Conservation (phyloP, 2,329 filamentous ascomycete species). For the Botrytis fabae region DNA sequence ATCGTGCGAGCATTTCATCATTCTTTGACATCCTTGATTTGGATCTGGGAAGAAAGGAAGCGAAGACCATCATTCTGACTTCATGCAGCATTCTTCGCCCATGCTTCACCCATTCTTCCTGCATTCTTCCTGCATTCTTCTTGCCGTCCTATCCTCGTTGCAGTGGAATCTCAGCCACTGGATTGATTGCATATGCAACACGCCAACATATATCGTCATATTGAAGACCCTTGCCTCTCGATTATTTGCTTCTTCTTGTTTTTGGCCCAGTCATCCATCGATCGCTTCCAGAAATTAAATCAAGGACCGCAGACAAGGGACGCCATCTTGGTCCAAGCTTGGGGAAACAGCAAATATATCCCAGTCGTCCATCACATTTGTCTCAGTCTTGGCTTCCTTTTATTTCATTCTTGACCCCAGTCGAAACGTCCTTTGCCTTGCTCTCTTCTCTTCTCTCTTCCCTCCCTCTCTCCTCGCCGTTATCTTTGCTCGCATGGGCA, state of each 20-base stretch:
- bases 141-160: neutral
- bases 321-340: slow-evolving; percentile 4
- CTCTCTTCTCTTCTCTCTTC: neutral
- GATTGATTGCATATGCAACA: neutral
- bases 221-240: slow-evolving; percentile 8
- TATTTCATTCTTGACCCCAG: neutral
- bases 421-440: no score
- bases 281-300: neutral
- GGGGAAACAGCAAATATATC: neutral
- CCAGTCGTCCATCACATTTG: neutral
- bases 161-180: neutral
- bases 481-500: slow-evolving; percentile 18
- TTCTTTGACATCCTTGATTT: neutral
- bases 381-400: neutral
- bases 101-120: neutral
- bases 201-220: slow-evolving; percentile 15
- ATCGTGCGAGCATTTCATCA: no score
- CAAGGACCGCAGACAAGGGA: neutral
- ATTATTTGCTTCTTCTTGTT: neutral
- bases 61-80: neutral
- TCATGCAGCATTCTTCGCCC: neutral
- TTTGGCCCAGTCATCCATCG: neutral
- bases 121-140: neutral
- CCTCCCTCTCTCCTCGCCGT: neutral
- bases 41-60: no score